These are phyloP conservation scores for Coemansia sp. DNA, from an alignment of 192 early-diverging fungal genomes.

Conservation along the genomic window DNA sequence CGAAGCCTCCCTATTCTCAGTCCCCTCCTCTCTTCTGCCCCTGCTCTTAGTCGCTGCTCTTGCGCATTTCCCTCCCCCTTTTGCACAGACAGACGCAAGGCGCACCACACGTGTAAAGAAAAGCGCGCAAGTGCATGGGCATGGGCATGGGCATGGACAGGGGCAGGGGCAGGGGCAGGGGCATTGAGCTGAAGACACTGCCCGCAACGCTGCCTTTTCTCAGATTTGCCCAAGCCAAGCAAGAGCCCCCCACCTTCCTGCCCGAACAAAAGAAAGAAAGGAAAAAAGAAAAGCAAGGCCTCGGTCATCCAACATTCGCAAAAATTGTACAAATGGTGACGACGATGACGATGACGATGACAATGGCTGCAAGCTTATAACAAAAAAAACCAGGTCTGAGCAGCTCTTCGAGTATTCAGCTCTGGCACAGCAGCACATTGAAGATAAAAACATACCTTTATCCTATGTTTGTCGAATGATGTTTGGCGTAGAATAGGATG, in stretches of 20 bases:
- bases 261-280: too few relatives aligned
- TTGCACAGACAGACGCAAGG: constrained; percentile 10
- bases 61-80: neutral
- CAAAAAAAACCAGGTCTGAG: neutral
- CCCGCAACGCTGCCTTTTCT: neutral
- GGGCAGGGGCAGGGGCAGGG: too few relatives aligned
- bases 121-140: neutral
- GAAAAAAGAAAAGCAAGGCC: neutral
- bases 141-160: too few relatives aligned
- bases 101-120: constrained; percentile 11
- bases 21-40: neutral
- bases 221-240: neutral
- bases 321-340: neutral
- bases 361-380: neutral
- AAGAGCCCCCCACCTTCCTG: neutral
- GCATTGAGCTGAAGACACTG: neutral
- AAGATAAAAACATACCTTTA: neutral
- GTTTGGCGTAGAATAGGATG: neutral
- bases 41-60: neutral
- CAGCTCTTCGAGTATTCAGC: too few relatives aligned
- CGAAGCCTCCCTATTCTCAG: too few relatives aligned
- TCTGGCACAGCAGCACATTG: too few relatives aligned
- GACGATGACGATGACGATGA: neutral
- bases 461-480: neutral
- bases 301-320: neutral